Evolutionary conservation across 306 rosid genomes (phyloP), one percentile per base, ranked within the genome.

Genomic region (Datisca glomerata): DNA sequence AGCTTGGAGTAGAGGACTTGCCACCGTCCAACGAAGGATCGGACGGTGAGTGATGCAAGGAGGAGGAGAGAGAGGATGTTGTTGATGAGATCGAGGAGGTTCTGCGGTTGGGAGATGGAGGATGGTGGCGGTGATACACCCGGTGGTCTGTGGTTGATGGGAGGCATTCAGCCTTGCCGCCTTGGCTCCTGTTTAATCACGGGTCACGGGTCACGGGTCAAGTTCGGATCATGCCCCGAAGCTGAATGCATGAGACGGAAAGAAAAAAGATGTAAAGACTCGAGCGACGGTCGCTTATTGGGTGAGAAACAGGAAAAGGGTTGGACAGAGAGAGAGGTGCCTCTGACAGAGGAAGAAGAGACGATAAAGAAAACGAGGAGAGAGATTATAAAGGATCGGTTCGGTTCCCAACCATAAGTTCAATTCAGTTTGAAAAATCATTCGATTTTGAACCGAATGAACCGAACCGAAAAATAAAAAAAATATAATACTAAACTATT

Each of bases 21-120:
- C 80, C 80, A 73, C 9, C 80, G 72, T 6, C 72, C 69, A 22
- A 56, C 7, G 70, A 73, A 68, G 28, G 64, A 64, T 3, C 53
- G 56, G 49, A 60, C 76, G 37, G 56, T 42, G 53, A 65, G 76
- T 33, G 80, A 48, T 11, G 80, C 64, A 38, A 41, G 60, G 18
- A 69, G 72, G 12, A 73, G 56, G 21, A 65, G 27, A 8, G 76
- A 57, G 4, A 69, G 57, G 25, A 73, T 49, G 10, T 34, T 32
- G 59, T 34, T 68, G 64, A 73, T 60, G 41, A 73, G 70, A 64
- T 57, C 59, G 15, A 73, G 69, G 31, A 64, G 76, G 36, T 71
- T 51, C 49, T 65, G 73, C 16, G 72, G 75, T 1, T 76, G 42
- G 14, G 70, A 7, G 22, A 53, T 16, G 22, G 77, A 39, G 3